These are phyloP conservation scores for Astrothelium subdiscretum DNA, from an alignment of 495 filamentous ascomycete species.

Conservation along the genomic window DNA sequence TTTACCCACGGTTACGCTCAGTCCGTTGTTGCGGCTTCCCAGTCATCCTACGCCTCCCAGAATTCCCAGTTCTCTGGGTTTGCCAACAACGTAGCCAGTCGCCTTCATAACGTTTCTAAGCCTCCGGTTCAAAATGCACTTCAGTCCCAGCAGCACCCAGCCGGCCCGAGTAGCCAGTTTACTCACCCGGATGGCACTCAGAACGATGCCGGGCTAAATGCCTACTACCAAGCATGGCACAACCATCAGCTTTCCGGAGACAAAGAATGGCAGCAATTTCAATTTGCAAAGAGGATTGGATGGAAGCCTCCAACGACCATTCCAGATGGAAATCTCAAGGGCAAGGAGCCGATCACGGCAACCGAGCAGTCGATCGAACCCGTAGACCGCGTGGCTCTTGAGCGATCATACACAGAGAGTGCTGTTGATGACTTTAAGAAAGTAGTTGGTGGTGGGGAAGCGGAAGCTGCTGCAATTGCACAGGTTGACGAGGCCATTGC, in stretches of 20 bases:
- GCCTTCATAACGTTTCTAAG: slow-evolving; percentile 51
- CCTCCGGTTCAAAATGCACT: background rate
- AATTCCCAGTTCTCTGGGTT: slow-evolving; percentile 41
- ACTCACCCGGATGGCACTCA: slow-evolving; percentile 9
- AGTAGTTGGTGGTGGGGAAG: slow-evolving; percentile 37
- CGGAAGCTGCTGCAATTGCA: slow-evolving; percentile 41
- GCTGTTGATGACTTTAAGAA: slow-evolving; percentile 49
- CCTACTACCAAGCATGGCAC: slow-evolving; percentile 82
- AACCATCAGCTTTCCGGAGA: slow-evolving; percentile 59
- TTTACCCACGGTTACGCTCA: slow-evolving; percentile 96
- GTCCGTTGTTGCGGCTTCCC: slow-evolving; percentile 89
- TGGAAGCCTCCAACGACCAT: slow-evolving; percentile 54
- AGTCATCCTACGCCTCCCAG: slow-evolving; percentile 73
- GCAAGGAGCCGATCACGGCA: slow-evolving; percentile 23
- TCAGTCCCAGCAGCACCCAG: slow-evolving; percentile 32
- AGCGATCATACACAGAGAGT: slow-evolving; percentile 38
- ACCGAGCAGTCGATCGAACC: slow-evolving; percentile 39
- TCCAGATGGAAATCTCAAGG: slow-evolving; percentile 39
- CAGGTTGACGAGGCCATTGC: slow-evolving; percentile 55
- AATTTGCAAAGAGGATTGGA: slow-evolving; percentile 73
- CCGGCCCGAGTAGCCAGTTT: slow-evolving; percentile 6
- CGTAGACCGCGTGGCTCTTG: slow-evolving; percentile 35
- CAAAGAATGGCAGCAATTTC: slow-evolving; percentile 81
- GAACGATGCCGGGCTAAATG: slow-evolving; percentile 44
- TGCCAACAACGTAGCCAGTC: slow-evolving; percentile 36